phyloP scores from a whole-genome alignment of 2,329 filamentous ascomycete species.

The Xylariaceae sp. region DNA sequence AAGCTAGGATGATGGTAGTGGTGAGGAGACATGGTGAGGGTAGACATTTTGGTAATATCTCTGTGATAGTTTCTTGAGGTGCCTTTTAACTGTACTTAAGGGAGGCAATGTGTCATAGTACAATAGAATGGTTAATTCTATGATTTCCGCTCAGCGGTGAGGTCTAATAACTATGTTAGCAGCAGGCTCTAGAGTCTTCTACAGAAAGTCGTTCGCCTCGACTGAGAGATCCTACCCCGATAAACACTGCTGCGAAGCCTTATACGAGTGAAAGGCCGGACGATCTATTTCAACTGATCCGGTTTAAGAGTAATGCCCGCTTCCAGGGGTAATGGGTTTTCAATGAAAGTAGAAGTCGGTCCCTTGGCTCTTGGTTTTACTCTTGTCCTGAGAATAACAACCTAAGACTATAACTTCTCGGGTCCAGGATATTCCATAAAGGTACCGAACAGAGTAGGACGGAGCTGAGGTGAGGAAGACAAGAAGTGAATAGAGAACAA shows the following conservation, averaged over 20 bases:
- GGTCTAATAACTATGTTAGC: slow-evolving; percentile 23
- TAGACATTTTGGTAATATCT: slow-evolving; percentile 53
- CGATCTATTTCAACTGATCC: too few relatives aligned
- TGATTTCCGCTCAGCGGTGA: slow-evolving; percentile 6
- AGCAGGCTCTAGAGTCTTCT: neutral
- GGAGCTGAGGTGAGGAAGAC: neutral
- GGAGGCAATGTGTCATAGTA: slow-evolving; percentile 51
- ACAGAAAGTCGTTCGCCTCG: neutral
- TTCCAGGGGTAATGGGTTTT: slow-evolving; percentile 2
- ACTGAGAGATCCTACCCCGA: neutral
- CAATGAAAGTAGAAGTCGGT: slow-evolving; percentile 20
- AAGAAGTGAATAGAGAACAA: too few relatives aligned
- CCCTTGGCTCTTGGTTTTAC: neutral
- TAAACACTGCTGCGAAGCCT: too few relatives aligned
- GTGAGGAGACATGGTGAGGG: slow-evolving; percentile 54
- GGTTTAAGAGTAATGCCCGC: too few relatives aligned
- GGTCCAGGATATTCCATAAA: too few relatives aligned
- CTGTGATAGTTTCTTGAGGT: slow-evolving; percentile 32
- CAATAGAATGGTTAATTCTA: slow-evolving; percentile 2
- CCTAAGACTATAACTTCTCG: too few relatives aligned
- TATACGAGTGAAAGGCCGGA: too few relatives aligned
- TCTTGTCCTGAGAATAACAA: neutral
- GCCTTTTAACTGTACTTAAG: slow-evolving; percentile 39
- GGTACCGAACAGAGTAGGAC: too few relatives aligned
- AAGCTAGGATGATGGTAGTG: slow-evolving; percentile 48